These are phyloP conservation scores for Amanita polypyramis DNA, from an alignment of 768 basidiomycete species.

Conservation along the genomic window DNA sequence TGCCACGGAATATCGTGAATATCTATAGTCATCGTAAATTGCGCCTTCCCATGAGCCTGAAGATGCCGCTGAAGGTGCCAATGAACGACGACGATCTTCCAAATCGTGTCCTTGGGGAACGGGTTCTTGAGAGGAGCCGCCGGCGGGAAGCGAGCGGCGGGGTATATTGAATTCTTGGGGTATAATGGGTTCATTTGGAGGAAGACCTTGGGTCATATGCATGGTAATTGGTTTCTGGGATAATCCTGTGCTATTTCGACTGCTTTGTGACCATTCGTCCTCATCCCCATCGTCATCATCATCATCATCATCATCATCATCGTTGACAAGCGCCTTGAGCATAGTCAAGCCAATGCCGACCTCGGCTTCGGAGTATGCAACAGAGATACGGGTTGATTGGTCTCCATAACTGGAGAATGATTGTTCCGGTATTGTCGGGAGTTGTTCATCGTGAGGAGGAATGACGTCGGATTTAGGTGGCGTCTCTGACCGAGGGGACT, in stretches of 20 bases:
- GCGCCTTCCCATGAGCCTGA: conserved; percentile 49
- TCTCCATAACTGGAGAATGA: conserved; percentile 15
- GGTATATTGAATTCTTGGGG: neutral
- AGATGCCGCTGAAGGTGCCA: conserved; percentile 17
- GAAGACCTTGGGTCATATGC: neutral
- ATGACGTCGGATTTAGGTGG: neutral
- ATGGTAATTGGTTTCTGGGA: neutral
- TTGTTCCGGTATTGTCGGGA: conserved; percentile 10
- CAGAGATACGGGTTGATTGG: conserved; percentile 20
- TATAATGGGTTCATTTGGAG: neutral
- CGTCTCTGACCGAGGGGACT: neutral
- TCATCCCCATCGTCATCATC: conserved; percentile 18
- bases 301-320: conserved; percentile 20
- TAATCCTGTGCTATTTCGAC: conserved; percentile 1
- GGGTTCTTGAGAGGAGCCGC: neutral
- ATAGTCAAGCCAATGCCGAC: conserved; percentile 63
- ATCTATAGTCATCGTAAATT: conserved; percentile 75
- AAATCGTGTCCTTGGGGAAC: neutral
- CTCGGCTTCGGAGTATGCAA: conserved; percentile 43
- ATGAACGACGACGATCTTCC: conserved; percentile 17
- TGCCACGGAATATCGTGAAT: conserved; percentile 49
- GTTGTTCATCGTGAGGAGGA: neutral
- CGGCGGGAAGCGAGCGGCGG: neutral
- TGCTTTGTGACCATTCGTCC: conserved; percentile 9
- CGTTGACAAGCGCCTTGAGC: conserved; percentile 38